phyloP scores from a whole-genome alignment of 148 eudicot genomes.

The Spergularia marina region DNA sequence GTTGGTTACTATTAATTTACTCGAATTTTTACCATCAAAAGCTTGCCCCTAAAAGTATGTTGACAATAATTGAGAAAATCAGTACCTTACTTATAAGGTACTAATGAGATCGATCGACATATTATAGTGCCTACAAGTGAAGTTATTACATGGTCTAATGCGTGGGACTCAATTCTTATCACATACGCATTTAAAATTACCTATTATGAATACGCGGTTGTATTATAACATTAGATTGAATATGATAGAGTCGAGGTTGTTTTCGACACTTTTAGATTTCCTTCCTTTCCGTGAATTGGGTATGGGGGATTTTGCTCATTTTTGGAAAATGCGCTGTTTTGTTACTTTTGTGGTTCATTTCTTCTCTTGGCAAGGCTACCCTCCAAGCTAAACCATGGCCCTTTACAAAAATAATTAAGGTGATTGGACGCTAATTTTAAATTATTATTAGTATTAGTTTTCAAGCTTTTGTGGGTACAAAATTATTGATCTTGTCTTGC shows the following conservation, averaged over 20 bases:
- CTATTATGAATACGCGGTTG: too few species aligned
- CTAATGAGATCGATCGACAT: too few species aligned
- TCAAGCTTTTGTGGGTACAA: constrained; percentile 21
- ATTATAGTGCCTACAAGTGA: too few species aligned
- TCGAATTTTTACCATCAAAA: too few species aligned
- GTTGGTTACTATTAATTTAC: too few species aligned
- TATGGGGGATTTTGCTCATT: constrained; percentile 5
- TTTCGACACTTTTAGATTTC: not conserved
- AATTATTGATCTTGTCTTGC: constrained; percentile 32
- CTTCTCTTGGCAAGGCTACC: constrained; percentile 21
- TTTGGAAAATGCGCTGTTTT: constrained; percentile 30
- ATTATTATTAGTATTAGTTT: not conserved
- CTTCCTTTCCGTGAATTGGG: not conserved
- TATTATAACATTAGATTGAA: too few species aligned
- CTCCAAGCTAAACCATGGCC: constrained; percentile 2
- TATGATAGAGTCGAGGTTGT: not conserved
- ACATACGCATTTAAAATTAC: too few species aligned
- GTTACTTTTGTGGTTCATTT: constrained; percentile 19
- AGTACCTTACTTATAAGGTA: too few species aligned
- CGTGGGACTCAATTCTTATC: too few species aligned
- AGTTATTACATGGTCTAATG: too few species aligned
- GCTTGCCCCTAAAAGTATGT: too few species aligned
- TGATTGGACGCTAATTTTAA: constrained; percentile 17
- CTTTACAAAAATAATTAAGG: constrained; percentile 18
- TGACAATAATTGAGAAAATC: too few species aligned